A percentile compares a stretch with the other conserved stretches of the same genome.
Conservation (phyloP, 1,284 basidiomycete species). For the Sporisorium sorghi region DNA sequence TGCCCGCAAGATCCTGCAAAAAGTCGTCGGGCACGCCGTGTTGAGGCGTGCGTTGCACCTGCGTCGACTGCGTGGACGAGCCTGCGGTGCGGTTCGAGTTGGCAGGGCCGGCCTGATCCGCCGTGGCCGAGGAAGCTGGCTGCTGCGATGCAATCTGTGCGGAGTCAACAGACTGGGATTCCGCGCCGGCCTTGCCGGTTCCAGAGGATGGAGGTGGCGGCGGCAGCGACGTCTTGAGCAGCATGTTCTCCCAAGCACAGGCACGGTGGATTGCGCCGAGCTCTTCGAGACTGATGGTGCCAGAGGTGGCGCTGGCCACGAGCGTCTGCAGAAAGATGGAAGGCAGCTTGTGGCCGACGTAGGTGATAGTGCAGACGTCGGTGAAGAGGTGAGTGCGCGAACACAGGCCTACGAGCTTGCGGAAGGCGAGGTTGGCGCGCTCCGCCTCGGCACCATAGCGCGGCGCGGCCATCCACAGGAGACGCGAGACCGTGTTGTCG, state of each 20-base stretch:
- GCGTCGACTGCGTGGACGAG: constrained; percentile 16
- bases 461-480: constrained; percentile 43
- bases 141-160: constrained; percentile 11
- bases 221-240: constrained; percentile 74
- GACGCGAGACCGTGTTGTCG: constrained; percentile 38
- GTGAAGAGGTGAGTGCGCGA: constrained; percentile 84
- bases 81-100: constrained; percentile 4
- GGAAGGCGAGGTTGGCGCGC: constrained; percentile 78
- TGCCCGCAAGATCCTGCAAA: constrained; percentile 48
- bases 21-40: constrained; percentile 45
- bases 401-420: constrained; percentile 81
- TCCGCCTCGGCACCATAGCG: constrained; percentile 69
- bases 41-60: constrained; percentile 34
- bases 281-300: constrained; percentile 76
- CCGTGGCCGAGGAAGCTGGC: background rate
- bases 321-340: constrained; percentile 77
- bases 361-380: constrained; percentile 89
- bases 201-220: constrained; percentile 21
- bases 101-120: constrained; percentile 3
- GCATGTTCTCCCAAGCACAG: constrained; percentile 85
- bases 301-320: constrained; percentile 68
- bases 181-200: constrained; percentile 15
- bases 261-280: constrained; percentile 86
- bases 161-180: constrained; percentile 20
- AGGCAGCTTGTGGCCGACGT: constrained; percentile 79